phyloP scores from a whole-genome alignment of 23 red algal species.

The Gracilaria domingensis region DNA sequence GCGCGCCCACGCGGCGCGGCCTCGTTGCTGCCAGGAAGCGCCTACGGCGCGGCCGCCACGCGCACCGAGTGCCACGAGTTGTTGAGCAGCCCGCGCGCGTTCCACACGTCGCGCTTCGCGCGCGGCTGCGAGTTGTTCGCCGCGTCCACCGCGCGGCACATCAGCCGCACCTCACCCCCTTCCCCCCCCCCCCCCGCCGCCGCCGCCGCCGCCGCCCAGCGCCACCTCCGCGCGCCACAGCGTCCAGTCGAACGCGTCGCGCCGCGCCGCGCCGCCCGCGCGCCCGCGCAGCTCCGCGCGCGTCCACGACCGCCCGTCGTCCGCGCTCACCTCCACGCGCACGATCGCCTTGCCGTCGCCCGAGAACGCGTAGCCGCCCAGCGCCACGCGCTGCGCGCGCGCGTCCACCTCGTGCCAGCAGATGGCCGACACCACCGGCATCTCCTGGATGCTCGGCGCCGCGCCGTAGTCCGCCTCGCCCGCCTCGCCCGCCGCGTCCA shows the following conservation, averaged over 20 bases:
- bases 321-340: conserved; percentile 39
- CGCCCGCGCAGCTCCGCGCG: conserved; percentile 44
- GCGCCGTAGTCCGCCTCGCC: conserved; percentile 65
- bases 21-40: too few relatives aligned
- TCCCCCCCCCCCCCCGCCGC: too few relatives aligned
- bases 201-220: neutral
- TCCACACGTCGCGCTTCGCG: conserved; percentile 71
- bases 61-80: conserved; percentile 86
- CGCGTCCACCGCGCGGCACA: conserved; percentile 78
- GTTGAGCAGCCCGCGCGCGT: conserved; percentile 84
- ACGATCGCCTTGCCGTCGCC: conserved; percentile 49
- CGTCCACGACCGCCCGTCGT: conserved; percentile 77
- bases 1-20: too few relatives aligned
- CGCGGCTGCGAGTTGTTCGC: conserved; percentile 82
- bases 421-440: conserved; percentile 85
- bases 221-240: conserved; percentile 65
- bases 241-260: conserved; percentile 77
- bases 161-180: neutral
- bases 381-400: conserved; percentile 13
- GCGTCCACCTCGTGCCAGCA: conserved; percentile 13
- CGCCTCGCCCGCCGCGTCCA: neutral
- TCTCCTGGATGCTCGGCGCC: conserved; percentile 89
- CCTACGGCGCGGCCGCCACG: too few relatives aligned
- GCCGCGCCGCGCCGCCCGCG: neutral
- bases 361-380: conserved; percentile 75